A percentile compares a stretch with the other conserved stretches of the same genome.
phyloP scores from a whole-genome alignment of 805 yeast species.

The Starmerella sirachaensis region DNA sequence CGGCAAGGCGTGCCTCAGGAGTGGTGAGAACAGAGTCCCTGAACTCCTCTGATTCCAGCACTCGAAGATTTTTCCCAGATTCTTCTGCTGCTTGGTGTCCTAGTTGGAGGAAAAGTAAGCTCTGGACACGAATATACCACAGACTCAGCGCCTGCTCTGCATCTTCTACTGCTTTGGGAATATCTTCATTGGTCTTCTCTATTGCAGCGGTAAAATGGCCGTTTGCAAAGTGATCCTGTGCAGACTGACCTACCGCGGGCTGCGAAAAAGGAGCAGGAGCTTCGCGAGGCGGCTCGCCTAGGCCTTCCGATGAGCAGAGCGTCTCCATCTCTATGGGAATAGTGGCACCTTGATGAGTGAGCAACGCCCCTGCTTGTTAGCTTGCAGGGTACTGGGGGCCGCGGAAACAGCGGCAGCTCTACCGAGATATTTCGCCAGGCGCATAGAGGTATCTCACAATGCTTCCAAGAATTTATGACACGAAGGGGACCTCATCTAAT shows the following conservation, averaged over 20 bases:
- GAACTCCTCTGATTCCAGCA: slow-evolving; percentile 13
- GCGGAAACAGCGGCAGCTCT: too few species aligned
- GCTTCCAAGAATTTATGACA: too few species aligned
- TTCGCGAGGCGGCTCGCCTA: not conserved
- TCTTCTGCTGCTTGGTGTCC: slow-evolving; percentile 26
- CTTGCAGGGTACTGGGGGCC: too few species aligned
- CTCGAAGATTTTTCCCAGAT: slow-evolving; percentile 24
- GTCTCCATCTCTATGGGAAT: too few species aligned
- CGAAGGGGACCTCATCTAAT: too few species aligned
- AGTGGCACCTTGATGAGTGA: too few species aligned
- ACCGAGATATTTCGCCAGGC: too few species aligned
- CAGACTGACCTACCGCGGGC: not conserved
- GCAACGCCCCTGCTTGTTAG: too few species aligned
- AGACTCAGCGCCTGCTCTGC: slow-evolving; percentile 20
- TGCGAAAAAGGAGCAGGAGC: slow-evolving; percentile 5
- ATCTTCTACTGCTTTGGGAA: slow-evolving; percentile 11
- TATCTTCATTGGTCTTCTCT: slow-evolving; percentile 16
- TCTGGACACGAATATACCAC: slow-evolving; percentile 25
- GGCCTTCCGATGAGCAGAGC: too few species aligned
- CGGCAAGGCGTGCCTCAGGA: slow-evolving; percentile 20
- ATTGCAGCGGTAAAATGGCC: slow-evolving; percentile 24
- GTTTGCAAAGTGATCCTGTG: slow-evolving; percentile 17
- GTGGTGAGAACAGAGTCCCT: slow-evolving; percentile 17
- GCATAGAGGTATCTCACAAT: too few species aligned
- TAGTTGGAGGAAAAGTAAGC: slow-evolving; percentile 24